Evolutionary conservation across 176 grass and related monocot genomes (phyloP).

Genomic region (Cymbopogon citratus): DNA sequence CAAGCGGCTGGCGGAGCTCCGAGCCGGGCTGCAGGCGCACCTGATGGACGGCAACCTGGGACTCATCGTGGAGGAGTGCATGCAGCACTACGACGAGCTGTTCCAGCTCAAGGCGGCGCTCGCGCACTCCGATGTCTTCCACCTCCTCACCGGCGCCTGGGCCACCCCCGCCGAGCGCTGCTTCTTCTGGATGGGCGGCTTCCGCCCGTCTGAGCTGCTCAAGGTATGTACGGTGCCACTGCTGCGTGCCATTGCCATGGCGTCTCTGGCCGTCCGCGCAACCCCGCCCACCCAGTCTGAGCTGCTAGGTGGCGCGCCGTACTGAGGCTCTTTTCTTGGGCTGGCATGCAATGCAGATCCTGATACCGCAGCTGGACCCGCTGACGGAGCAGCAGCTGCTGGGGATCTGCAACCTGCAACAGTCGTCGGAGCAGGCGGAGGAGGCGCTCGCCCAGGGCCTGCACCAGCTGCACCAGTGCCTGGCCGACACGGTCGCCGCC

Average conservation of each 20-base stretch:
- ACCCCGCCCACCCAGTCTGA: no score
- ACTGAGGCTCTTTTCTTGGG: background rate
- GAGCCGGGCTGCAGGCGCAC: slow-evolving; percentile 62
- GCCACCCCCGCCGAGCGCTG: slow-evolving; percentile 72
- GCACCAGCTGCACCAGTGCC: slow-evolving; percentile 64
- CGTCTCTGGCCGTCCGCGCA: background rate
- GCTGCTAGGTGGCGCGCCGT: no score
- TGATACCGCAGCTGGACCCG: slow-evolving; percentile 72
- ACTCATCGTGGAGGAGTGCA: slow-evolving; percentile 68
- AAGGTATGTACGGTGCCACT: slow-evolving; percentile 38
- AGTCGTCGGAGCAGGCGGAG: slow-evolving; percentile 89
- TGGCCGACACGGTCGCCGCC: slow-evolving; percentile 63
- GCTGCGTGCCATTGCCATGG: background rate
- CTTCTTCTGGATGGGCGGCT: slow-evolving; percentile 99
- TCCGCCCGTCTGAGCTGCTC: slow-evolving; percentile 84
- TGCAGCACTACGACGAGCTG: slow-evolving; percentile 82
- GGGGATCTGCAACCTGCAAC: slow-evolving; percentile 67
- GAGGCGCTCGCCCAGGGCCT: slow-evolving; percentile 80
- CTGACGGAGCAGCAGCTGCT: slow-evolving; percentile 85
- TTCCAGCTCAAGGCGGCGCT: slow-evolving; percentile 72
- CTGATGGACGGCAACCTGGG: slow-evolving; percentile 64
- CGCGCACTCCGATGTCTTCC: slow-evolving; percentile 74
- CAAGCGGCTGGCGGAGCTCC: slow-evolving; percentile 60
- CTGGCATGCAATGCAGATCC: slow-evolving; percentile 51
- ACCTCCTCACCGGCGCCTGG: slow-evolving; percentile 82